Percentiles rank a stretch among this genome's conserved stretches.
Evolutionary conservation across 2,329 filamentous ascomycete species (phyloP).

Genomic region (Ceratocystis smalleyi): DNA sequence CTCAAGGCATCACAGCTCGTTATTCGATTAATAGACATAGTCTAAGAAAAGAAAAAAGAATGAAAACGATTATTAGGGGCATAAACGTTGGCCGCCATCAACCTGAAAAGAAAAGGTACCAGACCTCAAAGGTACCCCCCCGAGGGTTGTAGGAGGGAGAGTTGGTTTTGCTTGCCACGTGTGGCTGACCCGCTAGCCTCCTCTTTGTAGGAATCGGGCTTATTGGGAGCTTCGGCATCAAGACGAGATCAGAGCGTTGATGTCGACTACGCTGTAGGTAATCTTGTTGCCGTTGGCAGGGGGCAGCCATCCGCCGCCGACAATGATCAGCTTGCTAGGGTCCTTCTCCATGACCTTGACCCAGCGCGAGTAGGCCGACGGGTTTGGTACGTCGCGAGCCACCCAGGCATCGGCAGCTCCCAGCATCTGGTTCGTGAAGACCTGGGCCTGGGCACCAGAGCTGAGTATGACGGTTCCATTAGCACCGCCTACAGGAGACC

Average conservation of each 20-base stretch:
- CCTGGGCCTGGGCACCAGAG: constrained; percentile 24
- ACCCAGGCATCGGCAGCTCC: constrained; percentile 27
- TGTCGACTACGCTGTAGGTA: constrained; percentile 24
- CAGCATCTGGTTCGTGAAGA: constrained; percentile 30
- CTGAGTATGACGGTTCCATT: constrained; percentile 33
- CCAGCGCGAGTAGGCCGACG: constrained; percentile 26
- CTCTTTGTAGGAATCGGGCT: background rate
- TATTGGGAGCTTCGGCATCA: background rate
- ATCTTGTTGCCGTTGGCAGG: constrained; percentile 32
- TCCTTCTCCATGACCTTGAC: constrained; percentile 26
- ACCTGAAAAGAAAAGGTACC: too few relatives aligned
- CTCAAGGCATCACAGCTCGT: too few relatives aligned
- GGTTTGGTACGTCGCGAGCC: constrained; percentile 24
- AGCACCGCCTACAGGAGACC: constrained; percentile 29
- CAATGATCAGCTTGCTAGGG: constrained; percentile 28
- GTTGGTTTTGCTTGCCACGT: too few relatives aligned
- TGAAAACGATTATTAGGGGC: too few relatives aligned
- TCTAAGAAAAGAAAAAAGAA: too few relatives aligned
- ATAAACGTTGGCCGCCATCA: too few relatives aligned
- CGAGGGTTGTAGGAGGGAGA: too few relatives aligned
- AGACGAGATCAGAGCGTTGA: constrained; percentile 14
- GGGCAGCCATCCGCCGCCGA: constrained; percentile 31
- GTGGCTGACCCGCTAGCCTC: background rate
- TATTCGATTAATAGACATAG: too few relatives aligned
- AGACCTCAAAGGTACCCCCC: too few relatives aligned